phyloP scores from a whole-genome alignment of 495 filamentous ascomycete genomes.

The Neurospora sp. region DNA sequence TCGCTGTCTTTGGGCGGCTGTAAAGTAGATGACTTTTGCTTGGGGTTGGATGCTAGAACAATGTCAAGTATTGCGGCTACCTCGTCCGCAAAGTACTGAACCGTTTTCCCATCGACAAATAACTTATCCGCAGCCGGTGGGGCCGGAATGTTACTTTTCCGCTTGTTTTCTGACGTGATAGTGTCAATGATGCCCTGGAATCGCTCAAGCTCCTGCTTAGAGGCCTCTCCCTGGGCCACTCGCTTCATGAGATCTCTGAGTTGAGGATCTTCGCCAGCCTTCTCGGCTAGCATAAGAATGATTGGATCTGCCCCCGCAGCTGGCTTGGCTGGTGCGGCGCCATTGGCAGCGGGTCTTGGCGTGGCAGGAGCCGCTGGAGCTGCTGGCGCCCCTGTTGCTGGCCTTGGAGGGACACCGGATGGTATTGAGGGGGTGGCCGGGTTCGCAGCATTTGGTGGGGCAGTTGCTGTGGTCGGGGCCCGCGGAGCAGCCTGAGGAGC shows the following conservation, averaged over 20 bases:
- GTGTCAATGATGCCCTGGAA: constrained; percentile 94
- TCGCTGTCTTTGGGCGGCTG: constrained; percentile 32
- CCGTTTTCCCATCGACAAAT: constrained; percentile 32
- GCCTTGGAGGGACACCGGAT: background rate
- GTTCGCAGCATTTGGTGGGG: background rate
- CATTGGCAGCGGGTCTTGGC: constrained; percentile 6
- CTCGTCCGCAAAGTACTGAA: constrained; percentile 40
- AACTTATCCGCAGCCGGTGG: constrained; percentile 35
- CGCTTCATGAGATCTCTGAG: constrained; percentile 95
- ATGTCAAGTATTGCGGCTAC: constrained; percentile 38
- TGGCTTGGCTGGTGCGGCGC: constrained; percentile 13
- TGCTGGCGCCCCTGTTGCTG: constrained; percentile 15
- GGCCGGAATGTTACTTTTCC: constrained; percentile 24
- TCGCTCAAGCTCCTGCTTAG: constrained; percentile 64
- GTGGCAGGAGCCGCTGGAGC: constrained; percentile 14
- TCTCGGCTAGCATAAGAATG: constrained; percentile 84
- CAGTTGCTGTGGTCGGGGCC: background rate
- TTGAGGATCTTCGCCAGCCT: constrained; percentile 73
- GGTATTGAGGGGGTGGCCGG: constrained; percentile 6
- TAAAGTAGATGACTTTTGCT: constrained; percentile 30
- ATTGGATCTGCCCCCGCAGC: constrained; percentile 70
- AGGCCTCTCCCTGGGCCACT: constrained; percentile 80
- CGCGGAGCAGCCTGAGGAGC: background rate
- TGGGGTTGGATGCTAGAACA: constrained; percentile 33
- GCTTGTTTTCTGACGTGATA: constrained; percentile 52